Evolutionary conservation across 176 grass and related monocot species (phyloP), one percentile per base, ranked within the genome.

Genomic region (Cenchrus purpureus): DNA sequence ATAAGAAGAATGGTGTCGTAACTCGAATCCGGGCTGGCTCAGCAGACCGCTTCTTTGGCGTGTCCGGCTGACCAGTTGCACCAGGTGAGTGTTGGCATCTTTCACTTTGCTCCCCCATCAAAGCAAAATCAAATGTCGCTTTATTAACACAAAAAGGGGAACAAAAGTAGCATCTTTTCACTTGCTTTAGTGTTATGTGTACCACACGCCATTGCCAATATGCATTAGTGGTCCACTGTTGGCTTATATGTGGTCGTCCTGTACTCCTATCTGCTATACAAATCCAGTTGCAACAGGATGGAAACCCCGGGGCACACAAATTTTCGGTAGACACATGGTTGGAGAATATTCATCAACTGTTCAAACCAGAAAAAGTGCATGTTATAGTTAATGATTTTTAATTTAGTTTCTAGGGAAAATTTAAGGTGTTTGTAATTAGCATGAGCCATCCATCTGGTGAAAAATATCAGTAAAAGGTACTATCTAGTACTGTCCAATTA

Each of bases 341-440:
- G 49, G 10, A 37, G 55, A 72, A 65, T 9, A 77, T 71, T 12
- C 76, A 40, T 43, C 49, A 50, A 86, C 63, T 84, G 75, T 69
- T 67, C 9, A 16, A n/a, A 40, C 64, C 17, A 63, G 1, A 89
- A 57, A 89, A 62, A 89, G 45, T 85, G 48, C 31, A 22, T 77
- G 22, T 40, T 40, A 40, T 3, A 40, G 3, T 40, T 40, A 40
- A 40, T 40, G 37, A 40, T 40, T 40, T 40, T 40, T 40, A 1
- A 32, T 40, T 40, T 40, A 40, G 37, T 40, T 40, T 40, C 37
- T 40, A 40, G 37, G 37, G 4, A 40, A 40, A 40, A 4, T 40
- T 40, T 40, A 40, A 4, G 37, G 37, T 40, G 37, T 0, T 40
- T 40, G 37, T 40, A 40, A 4, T 40, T 40, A 40, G 0, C 4